Percentiles rank a stretch among this genome's conserved stretches.
These are phyloP conservation scores for Teunomyces kruisii DNA, from an alignment of 805 yeast species.

Conservation along the genomic window DNA sequence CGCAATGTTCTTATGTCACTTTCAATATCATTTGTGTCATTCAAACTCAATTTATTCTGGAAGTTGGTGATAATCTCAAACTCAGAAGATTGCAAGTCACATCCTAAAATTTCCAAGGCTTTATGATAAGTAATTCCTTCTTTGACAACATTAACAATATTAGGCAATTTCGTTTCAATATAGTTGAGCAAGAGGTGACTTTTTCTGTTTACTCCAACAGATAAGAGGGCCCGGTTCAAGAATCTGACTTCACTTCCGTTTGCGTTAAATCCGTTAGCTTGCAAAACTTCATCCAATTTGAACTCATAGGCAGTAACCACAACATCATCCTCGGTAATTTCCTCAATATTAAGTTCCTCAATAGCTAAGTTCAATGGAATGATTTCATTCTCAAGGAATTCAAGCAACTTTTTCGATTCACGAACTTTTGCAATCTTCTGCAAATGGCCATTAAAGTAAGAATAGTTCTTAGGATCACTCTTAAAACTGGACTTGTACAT, in stretches of 20 bases:
- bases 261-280: slow-evolving; percentile 25
- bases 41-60: slow-evolving; percentile 34
- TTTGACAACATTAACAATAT: slow-evolving; percentile 19
- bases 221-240: slow-evolving; percentile 55
- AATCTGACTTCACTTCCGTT: slow-evolving; percentile 37
- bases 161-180: slow-evolving; percentile 46
- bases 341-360: slow-evolving; percentile 39
- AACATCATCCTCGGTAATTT: slow-evolving; percentile 56
- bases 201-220: slow-evolving; percentile 59
- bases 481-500: slow-evolving; percentile 31
- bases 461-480: slow-evolving; percentile 36
- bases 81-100: slow-evolving; percentile 53
- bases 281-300: slow-evolving; percentile 52
- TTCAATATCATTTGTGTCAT: slow-evolving; percentile 30
- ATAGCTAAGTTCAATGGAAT: slow-evolving; percentile 35
- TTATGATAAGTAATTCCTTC: slow-evolving; percentile 26
- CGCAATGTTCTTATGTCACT: slow-evolving; percentile 58
- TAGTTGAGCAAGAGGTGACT: slow-evolving; percentile 59
- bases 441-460: slow-evolving; percentile 32
- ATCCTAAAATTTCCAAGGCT: slow-evolving; percentile 51
- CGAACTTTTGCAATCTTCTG: slow-evolving; percentile 26
- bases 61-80: slow-evolving; percentile 53
- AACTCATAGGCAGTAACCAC: slow-evolving; percentile 73
- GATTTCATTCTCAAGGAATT: slow-evolving; percentile 30
- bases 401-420: slow-evolving; percentile 17